Evolutionary conservation across 495 filamentous ascomycete species (phyloP).

Genomic region (Penicillium simplicissimum): DNA sequence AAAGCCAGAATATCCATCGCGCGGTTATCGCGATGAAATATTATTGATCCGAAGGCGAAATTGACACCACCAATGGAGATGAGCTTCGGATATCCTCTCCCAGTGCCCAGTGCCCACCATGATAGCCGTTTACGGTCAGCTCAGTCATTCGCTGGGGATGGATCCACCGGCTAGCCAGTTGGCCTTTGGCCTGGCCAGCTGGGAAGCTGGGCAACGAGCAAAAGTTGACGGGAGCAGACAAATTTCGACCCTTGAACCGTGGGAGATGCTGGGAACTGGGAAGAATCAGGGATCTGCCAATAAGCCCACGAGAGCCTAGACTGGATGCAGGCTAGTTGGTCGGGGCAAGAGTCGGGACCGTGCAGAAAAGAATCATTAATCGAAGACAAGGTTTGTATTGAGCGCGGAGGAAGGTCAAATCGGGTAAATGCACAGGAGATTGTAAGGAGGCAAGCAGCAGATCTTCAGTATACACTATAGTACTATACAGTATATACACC

Average conservation of each 20-base stretch:
- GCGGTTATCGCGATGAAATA: background rate
- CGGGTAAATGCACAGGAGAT: constrained; percentile 30
- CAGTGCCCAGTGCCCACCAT: too few relatives aligned
- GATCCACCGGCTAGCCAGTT: background rate
- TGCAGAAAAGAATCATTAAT: background rate
- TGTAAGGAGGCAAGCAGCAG: constrained; percentile 5
- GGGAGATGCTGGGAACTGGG: background rate
- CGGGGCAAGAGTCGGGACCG: constrained; percentile 1
- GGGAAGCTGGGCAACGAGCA: constrained; percentile 1
- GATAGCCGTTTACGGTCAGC: too few relatives aligned
- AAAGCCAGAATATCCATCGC: background rate
- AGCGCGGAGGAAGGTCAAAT: constrained; percentile 20
- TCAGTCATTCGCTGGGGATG: background rate
- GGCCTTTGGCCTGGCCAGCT: background rate
- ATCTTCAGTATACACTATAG: too few relatives aligned
- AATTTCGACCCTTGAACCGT: background rate
- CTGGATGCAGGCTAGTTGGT: background rate
- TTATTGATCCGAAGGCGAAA: too few relatives aligned
- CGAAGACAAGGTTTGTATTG: background rate
- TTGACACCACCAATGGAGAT: background rate
- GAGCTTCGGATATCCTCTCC: background rate
- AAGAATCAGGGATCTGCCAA: constrained; percentile 9
- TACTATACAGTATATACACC: too few relatives aligned
- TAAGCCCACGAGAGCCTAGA: background rate
- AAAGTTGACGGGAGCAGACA: background rate